A percentile compares a stretch with the other conserved stretches of the same genome.
Evolutionary conservation across 2,329 filamentous ascomycete genomes (phyloP).

Genomic region (Colletotrichum liriopes): DNA sequence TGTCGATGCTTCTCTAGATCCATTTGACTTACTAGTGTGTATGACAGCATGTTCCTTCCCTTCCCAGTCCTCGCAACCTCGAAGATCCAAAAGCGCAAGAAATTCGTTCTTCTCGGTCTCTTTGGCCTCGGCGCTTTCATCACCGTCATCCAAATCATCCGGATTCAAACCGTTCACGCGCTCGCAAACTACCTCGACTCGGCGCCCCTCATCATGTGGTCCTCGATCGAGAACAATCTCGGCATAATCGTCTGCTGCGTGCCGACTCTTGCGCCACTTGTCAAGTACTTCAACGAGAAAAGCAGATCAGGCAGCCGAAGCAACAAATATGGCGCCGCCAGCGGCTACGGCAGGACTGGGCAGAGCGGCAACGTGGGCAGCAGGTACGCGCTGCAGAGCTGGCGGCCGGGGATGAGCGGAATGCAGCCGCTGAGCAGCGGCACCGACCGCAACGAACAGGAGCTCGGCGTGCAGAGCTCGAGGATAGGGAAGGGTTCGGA

Average conservation of each 20-base stretch:
- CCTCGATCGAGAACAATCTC: constrained; percentile 60
- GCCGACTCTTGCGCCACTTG: constrained; percentile 60
- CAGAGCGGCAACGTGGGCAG: constrained; percentile 24
- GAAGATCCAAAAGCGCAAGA: constrained; percentile 57
- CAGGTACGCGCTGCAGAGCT: constrained; percentile 50
- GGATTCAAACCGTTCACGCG: constrained; percentile 63
- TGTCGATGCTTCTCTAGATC: background rate
- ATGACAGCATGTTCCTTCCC: constrained; percentile 57
- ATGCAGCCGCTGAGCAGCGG: constrained; percentile 45
- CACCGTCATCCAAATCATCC: constrained; percentile 66
- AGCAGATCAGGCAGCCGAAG: constrained; percentile 40
- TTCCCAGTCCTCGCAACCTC: constrained; percentile 57
- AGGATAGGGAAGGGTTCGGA: constrained; percentile 27
- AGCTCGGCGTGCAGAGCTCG: background rate
- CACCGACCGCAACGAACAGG: constrained; percentile 23
- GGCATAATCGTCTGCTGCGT: constrained; percentile 61
- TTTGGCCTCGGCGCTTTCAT: constrained; percentile 67
- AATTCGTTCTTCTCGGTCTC: constrained; percentile 59
- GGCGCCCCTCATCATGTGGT: constrained; percentile 61
- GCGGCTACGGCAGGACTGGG: constrained; percentile 38
- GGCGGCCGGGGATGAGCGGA: constrained; percentile 46
- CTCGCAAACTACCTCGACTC: constrained; percentile 63
- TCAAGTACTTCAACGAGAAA: constrained; percentile 55
- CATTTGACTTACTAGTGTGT: background rate
- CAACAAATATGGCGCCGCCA: constrained; percentile 43